Evolutionary conservation across 73 alveolate genomes (phyloP).

Genomic region (Paramecium primaurelia): DNA sequence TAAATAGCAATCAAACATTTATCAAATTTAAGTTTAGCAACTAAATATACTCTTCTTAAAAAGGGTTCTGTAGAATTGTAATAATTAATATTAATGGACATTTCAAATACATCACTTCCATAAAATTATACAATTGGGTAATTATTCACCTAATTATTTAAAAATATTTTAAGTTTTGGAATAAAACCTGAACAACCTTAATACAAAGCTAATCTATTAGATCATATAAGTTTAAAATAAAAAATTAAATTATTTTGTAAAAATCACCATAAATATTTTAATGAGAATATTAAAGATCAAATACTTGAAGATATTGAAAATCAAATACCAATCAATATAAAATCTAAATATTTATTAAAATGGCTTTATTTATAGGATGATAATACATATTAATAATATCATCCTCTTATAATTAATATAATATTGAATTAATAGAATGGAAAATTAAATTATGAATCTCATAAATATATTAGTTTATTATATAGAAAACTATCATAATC

Average conservation of each 20-base stretch:
- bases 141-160: neutral
- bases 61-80: neutral
- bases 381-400: neutral
- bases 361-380: slow-evolving; percentile 38
- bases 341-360: neutral
- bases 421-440: neutral
- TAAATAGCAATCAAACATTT: neutral
- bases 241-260: neutral
- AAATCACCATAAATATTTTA: slow-evolving; percentile 6
- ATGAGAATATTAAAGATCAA: neutral
- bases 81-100: neutral
- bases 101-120: neutral
- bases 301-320: neutral
- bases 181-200: neutral
- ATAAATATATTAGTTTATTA: neutral
- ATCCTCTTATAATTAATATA: neutral
- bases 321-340: neutral
- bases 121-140: neutral
- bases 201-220: neutral
- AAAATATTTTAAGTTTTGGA: neutral
- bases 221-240: neutral
- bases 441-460: neutral
- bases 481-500: neutral
- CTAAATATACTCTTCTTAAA: neutral
- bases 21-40: neutral